Base-by-base conservation (phyloP, 306 rosid species). In the Glycyrrhiza uralensis region DNA sequence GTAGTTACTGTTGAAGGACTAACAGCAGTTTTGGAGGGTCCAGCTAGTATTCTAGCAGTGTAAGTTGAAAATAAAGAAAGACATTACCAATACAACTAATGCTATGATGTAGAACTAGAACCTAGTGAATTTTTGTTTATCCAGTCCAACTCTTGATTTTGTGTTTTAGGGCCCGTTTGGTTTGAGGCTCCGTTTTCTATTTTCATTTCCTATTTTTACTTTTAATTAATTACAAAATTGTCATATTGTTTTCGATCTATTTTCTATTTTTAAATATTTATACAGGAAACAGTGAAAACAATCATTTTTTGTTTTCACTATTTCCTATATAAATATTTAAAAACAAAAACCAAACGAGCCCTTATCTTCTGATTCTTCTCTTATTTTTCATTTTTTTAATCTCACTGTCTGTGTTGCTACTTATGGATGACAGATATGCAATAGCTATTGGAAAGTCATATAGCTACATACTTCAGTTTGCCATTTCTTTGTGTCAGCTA, bases 401-500 rank as follows among this genome's bases (percentile, higher is more conserved):
- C 63, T 47, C 8, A 38, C 29, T 44, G 49, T 22, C 22, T 61
- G 15, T 54, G 20, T 46, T 66, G 35, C 20, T 5, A 7, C 47
- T n/a, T 71, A n/a, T 76, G 61, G 9, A 79, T 84, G 45, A 28
- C 90, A 91, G 97, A 69, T 86, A 89, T 10, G 96, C 99, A n/a
- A 89, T 91, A 69, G 90, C 90, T 20, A 66, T 78, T 1, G 84
- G 86, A 14, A 94, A 91, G 72, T 69, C 99, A 18, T 91, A 91
- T 52, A 83, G 95, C 69, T 84, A 89, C 61, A 83, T 91, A 49
- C 92, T 94, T 67, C 97, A 94, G 79, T 87, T 95, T 23, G 93
- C 93, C 42, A 74, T 95, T 74, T 95, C 91, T 41, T 58, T 95
- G 72, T 90, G 97, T 11, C 99, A 95, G 82, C 88, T 95, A 8